Conservation (phyloP, 2,329 filamentous ascomycete species). For the Alternaria sp. region DNA sequence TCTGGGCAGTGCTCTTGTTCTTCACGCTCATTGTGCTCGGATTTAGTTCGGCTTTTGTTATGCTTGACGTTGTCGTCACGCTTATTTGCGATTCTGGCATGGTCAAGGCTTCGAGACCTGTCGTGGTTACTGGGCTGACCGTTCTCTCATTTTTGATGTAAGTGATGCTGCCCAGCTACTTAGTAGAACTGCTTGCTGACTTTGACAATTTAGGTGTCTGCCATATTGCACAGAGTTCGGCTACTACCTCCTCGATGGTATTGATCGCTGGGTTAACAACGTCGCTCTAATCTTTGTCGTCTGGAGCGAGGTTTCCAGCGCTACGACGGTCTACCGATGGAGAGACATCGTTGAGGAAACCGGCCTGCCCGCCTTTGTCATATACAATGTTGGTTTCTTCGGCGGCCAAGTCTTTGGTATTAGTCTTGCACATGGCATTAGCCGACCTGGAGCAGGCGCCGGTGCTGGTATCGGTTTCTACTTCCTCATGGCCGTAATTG, state of each 20-base stretch:
- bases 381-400: constrained; percentile 61
- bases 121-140: constrained; percentile 59
- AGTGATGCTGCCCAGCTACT: background rate
- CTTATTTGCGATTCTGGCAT: constrained; percentile 60
- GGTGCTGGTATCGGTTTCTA: constrained; percentile 62
- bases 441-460: constrained; percentile 54
- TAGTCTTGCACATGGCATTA: constrained; percentile 55
- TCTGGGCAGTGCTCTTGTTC: constrained; percentile 65
- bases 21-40: constrained; percentile 65
- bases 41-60: constrained; percentile 65
- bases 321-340: constrained; percentile 62
- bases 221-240: constrained; percentile 66
- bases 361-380: constrained; percentile 52
- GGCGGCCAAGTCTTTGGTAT: constrained; percentile 61
- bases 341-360: constrained; percentile 55
- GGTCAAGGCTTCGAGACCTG: constrained; percentile 53
- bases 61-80: constrained; percentile 64
- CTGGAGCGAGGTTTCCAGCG: constrained; percentile 59
- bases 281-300: constrained; percentile 62
- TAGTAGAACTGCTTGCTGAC: background rate
- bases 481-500: constrained; percentile 49
- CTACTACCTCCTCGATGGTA: constrained; percentile 61
- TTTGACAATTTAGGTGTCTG: constrained; percentile 45
- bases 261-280: constrained; percentile 65
- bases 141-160: constrained; percentile 58